Evolutionary conservation across 2,329 filamentous ascomycete species (phyloP).

Genomic region (Corinectria fuckeliana): DNA sequence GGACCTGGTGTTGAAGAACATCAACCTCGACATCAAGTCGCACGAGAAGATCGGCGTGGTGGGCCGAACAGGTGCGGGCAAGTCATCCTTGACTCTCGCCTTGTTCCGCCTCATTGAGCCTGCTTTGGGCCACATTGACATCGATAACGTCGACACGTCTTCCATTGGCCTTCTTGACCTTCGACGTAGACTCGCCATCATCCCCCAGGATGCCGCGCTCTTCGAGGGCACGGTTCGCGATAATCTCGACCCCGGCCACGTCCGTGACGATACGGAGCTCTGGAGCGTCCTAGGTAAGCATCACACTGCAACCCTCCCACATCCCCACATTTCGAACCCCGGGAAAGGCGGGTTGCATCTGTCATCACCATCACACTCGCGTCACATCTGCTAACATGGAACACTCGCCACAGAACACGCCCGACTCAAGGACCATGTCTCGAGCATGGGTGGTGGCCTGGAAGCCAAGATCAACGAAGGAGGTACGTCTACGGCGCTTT

Average conservation of each 20-base stretch:
- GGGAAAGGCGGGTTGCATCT: conserved; percentile 15
- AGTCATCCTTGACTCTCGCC: conserved; percentile 90
- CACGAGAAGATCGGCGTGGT: conserved; percentile 99
- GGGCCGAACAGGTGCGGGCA: conserved; percentile 93
- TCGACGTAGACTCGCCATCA: conserved; percentile 89
- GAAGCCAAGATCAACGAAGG: conserved; percentile 93
- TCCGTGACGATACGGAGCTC: conserved; percentile 94
- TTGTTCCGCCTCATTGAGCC: conserved; percentile 97
- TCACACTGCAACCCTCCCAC: conserved; percentile 22
- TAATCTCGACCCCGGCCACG: conserved; percentile 92
- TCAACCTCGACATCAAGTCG: conserved; percentile 90
- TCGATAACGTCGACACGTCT: conserved; percentile 89
- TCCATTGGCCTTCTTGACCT: conserved; percentile 90
- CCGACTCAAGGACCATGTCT: conserved; percentile 87
- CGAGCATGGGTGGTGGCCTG: conserved; percentile 84
- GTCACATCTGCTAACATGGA: conserved; percentile 33
- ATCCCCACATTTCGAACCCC: neutral
- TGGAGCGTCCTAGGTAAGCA: conserved; percentile 90
- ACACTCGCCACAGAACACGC: conserved; percentile 73
- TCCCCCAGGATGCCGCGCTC: conserved; percentile 94
- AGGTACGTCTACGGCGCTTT: conserved; percentile 64
- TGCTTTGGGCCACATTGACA: conserved; percentile 80
- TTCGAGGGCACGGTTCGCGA: conserved; percentile 94
- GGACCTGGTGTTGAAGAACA: conserved; percentile 90
- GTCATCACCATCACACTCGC: conserved; percentile 21